Base-by-base conservation (phyloP, 768 basidiomycete genomes). In the Amanita jacksonii region DNA sequence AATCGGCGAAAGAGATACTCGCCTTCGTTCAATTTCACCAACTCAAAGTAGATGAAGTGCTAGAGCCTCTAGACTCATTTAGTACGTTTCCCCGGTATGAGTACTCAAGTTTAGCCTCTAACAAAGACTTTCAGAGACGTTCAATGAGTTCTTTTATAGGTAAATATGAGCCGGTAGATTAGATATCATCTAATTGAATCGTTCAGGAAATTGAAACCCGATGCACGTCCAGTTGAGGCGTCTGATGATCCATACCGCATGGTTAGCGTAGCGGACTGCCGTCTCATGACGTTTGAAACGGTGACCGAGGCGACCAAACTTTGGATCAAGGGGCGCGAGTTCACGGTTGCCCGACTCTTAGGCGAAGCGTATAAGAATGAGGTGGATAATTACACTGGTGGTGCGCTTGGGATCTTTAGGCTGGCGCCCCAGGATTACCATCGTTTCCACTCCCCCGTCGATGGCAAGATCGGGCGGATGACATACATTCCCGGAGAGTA, bases 251-350 rank as follows among this genome's bases (percentile, higher is more conserved):
- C 88, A 0, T 74, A 68, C 38, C 78, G 82, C 6, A 69, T 94
- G 9, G 87, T 97, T 45, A 85, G 82, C 46, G 80, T 78, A n/a
- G 96, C 93, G 1, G 94, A 99, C 66, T 97, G 88, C 57, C 83
- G 94, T n/a, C 73, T 96, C 48, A 92, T 97, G 83, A 78, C 83
- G 1, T 99, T 98, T 61, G 81, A 87, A 60, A 83, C 79, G 0
- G 81, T 96, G 6, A 67, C 63, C 38, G 86, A 89, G 45, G 94
- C 94, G 1, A 96, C 91, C 2, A 69, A 72, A 18, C 65, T 99
- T 0, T 99, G 94, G 94, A 94, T 98, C 65, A 97, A 98, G 57
- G 94, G 94, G 3, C 79, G 91, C 33, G 92, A 96, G 53, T 98
- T 99, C 57, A 82, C 80, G 1, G 72, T 97, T 3, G 72, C 64